Evolutionary conservation across 2,329 filamentous ascomycete species (phyloP).

Genomic region (Thielaviopsis populi): DNA sequence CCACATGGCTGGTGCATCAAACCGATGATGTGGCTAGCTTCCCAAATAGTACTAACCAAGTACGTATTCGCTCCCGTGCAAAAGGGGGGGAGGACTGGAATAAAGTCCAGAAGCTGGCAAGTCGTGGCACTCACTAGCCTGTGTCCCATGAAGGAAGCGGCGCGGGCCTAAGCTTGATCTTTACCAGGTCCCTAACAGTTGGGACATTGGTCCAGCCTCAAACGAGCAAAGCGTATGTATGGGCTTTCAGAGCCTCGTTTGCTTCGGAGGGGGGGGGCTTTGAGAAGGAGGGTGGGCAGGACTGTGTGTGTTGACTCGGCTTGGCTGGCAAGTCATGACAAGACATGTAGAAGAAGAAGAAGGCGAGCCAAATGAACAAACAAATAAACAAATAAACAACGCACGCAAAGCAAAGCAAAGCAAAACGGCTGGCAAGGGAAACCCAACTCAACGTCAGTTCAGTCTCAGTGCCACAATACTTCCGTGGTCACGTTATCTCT

Average conservation of each 20-base stretch:
- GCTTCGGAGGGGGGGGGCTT: no score
- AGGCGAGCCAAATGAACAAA: background rate
- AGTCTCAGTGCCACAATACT: background rate
- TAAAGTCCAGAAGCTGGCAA: background rate
- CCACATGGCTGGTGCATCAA: constrained; percentile 1
- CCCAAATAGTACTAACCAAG: background rate
- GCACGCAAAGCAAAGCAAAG: background rate
- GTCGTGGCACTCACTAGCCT: background rate
- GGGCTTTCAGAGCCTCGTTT: background rate
- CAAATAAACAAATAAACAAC: background rate
- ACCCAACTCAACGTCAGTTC: background rate
- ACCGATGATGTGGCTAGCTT: background rate
- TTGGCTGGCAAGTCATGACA: no score
- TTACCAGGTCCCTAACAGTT: background rate
- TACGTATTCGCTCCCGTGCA: background rate
- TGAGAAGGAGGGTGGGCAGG: no score
- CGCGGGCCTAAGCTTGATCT: constrained; percentile 3
- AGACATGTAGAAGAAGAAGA: no score
- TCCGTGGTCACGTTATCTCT: background rate
- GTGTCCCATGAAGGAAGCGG: background rate
- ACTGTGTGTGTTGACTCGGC: no score
- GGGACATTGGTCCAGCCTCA: background rate
- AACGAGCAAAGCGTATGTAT: background rate
- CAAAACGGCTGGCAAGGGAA: background rate
- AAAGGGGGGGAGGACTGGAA: background rate